Conservation (phyloP, 352 stramenopile species). For the Sclerospora graminicola region DNA sequence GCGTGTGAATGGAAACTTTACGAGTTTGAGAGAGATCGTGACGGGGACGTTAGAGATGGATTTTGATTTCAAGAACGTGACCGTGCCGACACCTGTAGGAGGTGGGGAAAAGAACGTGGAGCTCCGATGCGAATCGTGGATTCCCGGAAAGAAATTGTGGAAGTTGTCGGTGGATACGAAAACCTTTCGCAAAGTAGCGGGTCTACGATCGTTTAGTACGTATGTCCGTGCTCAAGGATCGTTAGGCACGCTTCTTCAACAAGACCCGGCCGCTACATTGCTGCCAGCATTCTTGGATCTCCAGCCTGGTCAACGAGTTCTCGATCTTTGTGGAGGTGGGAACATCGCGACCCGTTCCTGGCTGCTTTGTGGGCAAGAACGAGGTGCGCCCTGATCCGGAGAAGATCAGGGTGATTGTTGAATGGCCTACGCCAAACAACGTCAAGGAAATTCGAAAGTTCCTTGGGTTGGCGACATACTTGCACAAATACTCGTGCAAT, state of each 20-base stretch:
- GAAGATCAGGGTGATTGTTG: no score
- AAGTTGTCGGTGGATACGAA: slow-evolving; percentile 71
- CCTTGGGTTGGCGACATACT: no score
- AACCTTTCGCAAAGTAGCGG: slow-evolving; percentile 80
- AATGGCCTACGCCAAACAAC: no score
- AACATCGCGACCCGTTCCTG: slow-evolving; percentile 53
- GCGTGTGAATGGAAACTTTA: slow-evolving; percentile 81
- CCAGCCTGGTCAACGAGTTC: slow-evolving; percentile 62
- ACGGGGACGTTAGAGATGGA: slow-evolving; percentile 59
- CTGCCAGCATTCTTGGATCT: slow-evolving; percentile 90
- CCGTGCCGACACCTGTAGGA: slow-evolving; percentile 40
- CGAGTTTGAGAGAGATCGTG: slow-evolving; percentile 72
- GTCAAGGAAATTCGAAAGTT: no score
- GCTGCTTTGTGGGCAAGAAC: no score
- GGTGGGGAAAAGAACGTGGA: slow-evolving; percentile 43
- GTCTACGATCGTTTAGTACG: slow-evolving; percentile 82
- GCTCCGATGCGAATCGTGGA: slow-evolving; percentile 62
- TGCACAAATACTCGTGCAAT: no score
- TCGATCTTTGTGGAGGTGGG: slow-evolving; percentile 61
- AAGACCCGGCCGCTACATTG: slow-evolving; percentile 95
- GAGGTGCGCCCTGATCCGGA: no score
- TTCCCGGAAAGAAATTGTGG: slow-evolving; percentile 52
- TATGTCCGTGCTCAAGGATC: slow-evolving; percentile 88
- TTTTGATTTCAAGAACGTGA: slow-evolving; percentile 45
- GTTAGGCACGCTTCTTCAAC: slow-evolving; percentile 84